Percentiles rank a stretch among this genome's conserved stretches.
phyloP scores from a whole-genome alignment of 805 yeast genomes.

The Schwanniomyces pseudopolymorphus region DNA sequence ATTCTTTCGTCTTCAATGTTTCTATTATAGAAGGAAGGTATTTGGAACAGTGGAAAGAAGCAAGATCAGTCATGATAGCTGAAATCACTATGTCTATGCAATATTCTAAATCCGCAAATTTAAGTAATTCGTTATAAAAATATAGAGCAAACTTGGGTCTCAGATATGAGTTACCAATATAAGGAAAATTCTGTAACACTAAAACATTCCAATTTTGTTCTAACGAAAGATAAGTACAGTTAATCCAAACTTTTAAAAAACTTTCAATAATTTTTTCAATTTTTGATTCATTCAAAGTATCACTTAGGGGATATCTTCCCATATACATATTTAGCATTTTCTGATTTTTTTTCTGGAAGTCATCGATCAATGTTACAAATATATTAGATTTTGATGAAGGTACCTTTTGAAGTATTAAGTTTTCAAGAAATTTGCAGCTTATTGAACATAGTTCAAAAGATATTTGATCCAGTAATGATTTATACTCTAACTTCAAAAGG shows the following conservation, averaged over 20 bases:
- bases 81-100: slow-evolving; percentile 21
- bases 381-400: neutral
- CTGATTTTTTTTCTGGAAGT: neutral
- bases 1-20: slow-evolving; percentile 13
- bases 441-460: slow-evolving; percentile 1
- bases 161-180: slow-evolving; percentile 38
- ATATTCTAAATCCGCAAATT: slow-evolving; percentile 16
- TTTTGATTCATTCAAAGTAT: slow-evolving; percentile 17
- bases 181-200: slow-evolving; percentile 37
- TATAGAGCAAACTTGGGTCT: slow-evolving; percentile 31
- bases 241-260: slow-evolving; percentile 31
- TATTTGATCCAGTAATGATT: slow-evolving; percentile 8
- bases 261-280: slow-evolving; percentile 24
- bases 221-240: slow-evolving; percentile 13
- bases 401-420: neutral
- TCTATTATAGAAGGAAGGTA: slow-evolving; percentile 24
- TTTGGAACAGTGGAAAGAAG: slow-evolving; percentile 22
- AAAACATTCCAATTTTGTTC: slow-evolving; percentile 35
- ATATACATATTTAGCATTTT: slow-evolving; percentile 25
- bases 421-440: neutral
- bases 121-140: slow-evolving; percentile 25
- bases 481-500: slow-evolving; percentile 4
- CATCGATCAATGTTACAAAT: neutral
- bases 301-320: slow-evolving; percentile 35
- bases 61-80: slow-evolving; percentile 23